Conservation (phyloP, 108 stramenopile genomes). For the Conticribra weissflogii region DNA sequence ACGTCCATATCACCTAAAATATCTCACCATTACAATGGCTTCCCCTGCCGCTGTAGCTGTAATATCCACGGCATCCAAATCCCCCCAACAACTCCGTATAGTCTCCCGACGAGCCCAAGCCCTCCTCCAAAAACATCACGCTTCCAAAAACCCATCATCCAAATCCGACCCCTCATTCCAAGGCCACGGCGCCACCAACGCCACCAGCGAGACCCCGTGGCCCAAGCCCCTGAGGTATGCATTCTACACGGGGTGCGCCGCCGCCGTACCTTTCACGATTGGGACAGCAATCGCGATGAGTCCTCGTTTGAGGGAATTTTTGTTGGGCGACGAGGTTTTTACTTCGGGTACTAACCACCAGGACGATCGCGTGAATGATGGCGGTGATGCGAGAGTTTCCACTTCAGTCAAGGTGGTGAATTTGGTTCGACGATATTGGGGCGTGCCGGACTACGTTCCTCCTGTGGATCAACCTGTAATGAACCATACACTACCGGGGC, state of each 20-base stretch:
- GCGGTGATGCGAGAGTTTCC: not conserved
- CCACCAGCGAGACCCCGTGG: slow-evolving; percentile 32
- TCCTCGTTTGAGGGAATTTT: slow-evolving; percentile 34
- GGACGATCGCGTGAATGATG: not conserved
- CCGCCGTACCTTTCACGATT: slow-evolving; percentile 36
- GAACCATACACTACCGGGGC: slow-evolving; percentile 16
- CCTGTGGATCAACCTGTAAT: slow-evolving; percentile 14
- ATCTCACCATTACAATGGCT: slow-evolving; percentile 1
- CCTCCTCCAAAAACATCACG: slow-evolving; percentile 24
- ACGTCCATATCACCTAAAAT: no score
- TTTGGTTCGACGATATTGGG: slow-evolving; percentile 37
- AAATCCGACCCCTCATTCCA: not conserved
- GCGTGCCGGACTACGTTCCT: slow-evolving; percentile 32
- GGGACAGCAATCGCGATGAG: slow-evolving; percentile 38
- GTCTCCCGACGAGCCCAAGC: slow-evolving; percentile 38
- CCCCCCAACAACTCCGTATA: slow-evolving; percentile 14
- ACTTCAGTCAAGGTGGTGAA: slow-evolving; percentile 2
- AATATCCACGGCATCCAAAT: no score
- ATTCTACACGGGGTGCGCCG: slow-evolving; percentile 33
- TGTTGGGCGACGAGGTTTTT: slow-evolving; percentile 28
- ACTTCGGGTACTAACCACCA: not conserved
- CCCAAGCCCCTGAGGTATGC: slow-evolving; percentile 28
- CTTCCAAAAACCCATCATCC: slow-evolving; percentile 9
- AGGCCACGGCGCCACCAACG: not conserved
- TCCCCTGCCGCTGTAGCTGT: not conserved